A percentile compares a stretch with the other conserved stretches of the same genome.
phyloP scores from a whole-genome alignment of 129 eudicot genomes.

The Tagetes erecta region DNA sequence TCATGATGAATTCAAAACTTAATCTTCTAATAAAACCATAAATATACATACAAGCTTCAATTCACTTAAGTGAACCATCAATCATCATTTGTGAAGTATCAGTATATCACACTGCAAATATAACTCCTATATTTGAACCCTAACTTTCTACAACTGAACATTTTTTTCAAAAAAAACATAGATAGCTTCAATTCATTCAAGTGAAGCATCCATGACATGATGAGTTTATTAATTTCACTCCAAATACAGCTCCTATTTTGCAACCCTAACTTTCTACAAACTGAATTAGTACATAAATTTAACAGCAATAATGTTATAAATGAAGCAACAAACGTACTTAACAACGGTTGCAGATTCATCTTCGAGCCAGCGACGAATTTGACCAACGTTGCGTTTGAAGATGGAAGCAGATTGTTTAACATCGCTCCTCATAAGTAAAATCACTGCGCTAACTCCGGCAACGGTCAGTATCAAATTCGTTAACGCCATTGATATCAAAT shows the following conservation, averaged over 20 bases:
- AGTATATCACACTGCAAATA: too few species aligned
- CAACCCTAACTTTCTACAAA: slow-evolving; percentile 25
- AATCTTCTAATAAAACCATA: background rate
- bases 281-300: background rate
- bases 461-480: slow-evolving; percentile 78
- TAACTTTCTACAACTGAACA: too few species aligned
- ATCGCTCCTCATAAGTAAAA: slow-evolving; percentile 68
- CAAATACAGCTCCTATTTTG: slow-evolving; percentile 1
- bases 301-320: background rate
- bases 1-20: background rate
- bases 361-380: slow-evolving; percentile 87
- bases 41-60: background rate
- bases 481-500: slow-evolving; percentile 51
- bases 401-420: slow-evolving; percentile 73
- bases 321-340: slow-evolving; percentile 44
- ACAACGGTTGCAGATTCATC: slow-evolving; percentile 79
- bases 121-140: too few species aligned
- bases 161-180: too few species aligned
- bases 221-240: background rate
- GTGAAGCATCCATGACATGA: background rate
- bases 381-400: slow-evolving; percentile 74
- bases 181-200: too few species aligned
- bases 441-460: slow-evolving; percentile 83
- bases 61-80: background rate
- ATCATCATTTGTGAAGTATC: background rate